Evolutionary conservation across 441 rosid genomes (phyloP).

Genomic region (Cnidoscolus chayamansa): DNA sequence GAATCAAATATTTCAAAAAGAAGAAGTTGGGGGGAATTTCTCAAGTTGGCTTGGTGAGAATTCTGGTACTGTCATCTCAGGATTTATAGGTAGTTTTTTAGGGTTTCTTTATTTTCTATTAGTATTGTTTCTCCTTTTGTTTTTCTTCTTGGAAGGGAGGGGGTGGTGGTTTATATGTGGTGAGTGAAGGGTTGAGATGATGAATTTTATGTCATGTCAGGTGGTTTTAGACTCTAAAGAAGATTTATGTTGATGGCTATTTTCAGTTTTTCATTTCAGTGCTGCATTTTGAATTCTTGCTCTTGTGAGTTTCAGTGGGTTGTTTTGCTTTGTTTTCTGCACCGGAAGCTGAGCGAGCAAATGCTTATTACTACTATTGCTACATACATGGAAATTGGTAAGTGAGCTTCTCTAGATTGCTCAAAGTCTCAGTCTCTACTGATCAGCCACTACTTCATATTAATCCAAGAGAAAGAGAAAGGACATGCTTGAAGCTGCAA

Average conservation of each 20-base stretch:
- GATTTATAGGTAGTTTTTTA: conserved; percentile 18
- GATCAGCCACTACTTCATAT: neutral
- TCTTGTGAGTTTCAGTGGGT: conserved; percentile 26
- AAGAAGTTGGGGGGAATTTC: neutral
- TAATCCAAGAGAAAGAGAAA: neutral
- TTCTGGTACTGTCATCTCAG: neutral
- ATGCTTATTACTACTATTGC: neutral
- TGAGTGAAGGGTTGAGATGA: neutral
- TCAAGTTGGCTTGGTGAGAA: neutral
- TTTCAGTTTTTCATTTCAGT: conserved; percentile 14
- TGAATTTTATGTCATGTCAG: conserved; percentile 8
- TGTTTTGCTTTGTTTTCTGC: conserved; percentile 28
- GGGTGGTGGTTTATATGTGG: conserved; percentile 10
- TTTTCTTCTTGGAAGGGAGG: neutral
- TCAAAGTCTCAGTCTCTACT: conserved; percentile 3
- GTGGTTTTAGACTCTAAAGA: conserved; percentile 19
- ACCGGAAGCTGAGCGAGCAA: conserved; percentile 11
- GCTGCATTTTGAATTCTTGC: conserved; percentile 15
- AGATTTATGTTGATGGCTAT: conserved; percentile 32
- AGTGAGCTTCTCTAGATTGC: conserved; percentile 4
- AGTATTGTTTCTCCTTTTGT: conserved; percentile 11
- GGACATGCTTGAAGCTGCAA: neutral
- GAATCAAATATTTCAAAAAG: no score
- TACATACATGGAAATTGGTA: conserved; percentile 18
- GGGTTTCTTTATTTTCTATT: conserved; percentile 13